Percentiles rank a stretch among this genome's conserved stretches.
phyloP scores from a whole-genome alignment of 2,329 filamentous ascomycete species.

The Penicillium sp. region DNA sequence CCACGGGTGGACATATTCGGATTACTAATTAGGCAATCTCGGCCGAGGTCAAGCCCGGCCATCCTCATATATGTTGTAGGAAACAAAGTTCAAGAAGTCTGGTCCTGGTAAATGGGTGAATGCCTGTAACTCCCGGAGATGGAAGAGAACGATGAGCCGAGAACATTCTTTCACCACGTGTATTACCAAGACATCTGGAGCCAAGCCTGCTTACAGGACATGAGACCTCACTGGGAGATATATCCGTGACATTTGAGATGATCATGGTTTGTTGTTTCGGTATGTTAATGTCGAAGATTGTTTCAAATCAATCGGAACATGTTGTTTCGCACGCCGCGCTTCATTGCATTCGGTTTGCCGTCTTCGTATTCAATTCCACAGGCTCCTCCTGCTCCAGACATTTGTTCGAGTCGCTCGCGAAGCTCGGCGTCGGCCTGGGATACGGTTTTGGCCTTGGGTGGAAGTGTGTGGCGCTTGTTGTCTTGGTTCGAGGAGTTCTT shows the following conservation, averaged over 20 bases:
- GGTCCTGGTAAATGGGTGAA: not conserved
- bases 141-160: not conserved
- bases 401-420: constrained; percentile 62
- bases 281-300: not conserved
- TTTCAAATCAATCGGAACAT: constrained; percentile 69
- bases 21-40: not conserved
- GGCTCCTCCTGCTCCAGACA: constrained; percentile 68
- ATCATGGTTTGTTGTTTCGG: not conserved
- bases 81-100: not conserved
- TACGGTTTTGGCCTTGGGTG: constrained; percentile 53
- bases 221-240: not conserved
- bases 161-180: not conserved
- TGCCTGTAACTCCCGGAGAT: not conserved
- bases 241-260: not conserved
- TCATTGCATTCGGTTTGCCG: constrained; percentile 70
- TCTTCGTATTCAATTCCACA: constrained; percentile 74
- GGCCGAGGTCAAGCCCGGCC: not conserved
- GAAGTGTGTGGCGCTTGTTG: constrained; percentile 9
- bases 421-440: constrained; percentile 68
- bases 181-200: not conserved
- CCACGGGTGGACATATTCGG: not conserved
- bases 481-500: constrained; percentile 1
- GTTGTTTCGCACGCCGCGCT: constrained; percentile 70
- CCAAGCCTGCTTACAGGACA: not conserved
- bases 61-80: not conserved